phyloP scores from a whole-genome alignment of 176 grass and related monocot genomes.

The Carex littledalei region DNA sequence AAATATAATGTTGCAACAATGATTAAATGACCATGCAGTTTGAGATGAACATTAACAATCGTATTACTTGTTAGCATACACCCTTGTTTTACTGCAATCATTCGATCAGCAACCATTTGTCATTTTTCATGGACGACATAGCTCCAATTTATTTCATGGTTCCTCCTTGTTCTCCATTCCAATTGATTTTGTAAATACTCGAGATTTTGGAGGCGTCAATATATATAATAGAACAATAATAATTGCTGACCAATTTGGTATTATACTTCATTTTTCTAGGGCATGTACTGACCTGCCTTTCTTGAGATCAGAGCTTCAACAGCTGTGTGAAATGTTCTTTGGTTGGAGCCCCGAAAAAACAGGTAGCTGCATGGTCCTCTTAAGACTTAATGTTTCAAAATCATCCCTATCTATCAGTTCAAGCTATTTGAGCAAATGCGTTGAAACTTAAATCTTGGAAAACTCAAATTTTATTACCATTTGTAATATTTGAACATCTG shows the following conservation, averaged over 20 bases:
- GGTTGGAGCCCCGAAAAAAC: slow-evolving; percentile 77
- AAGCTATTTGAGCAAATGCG: background rate
- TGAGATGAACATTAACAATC: slow-evolving; percentile 7
- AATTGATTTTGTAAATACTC: background rate
- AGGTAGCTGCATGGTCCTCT: slow-evolving; percentile 35
- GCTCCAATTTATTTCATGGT: background rate
- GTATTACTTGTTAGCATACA: background rate
- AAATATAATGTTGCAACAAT: background rate
- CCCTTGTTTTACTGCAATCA: slow-evolving; percentile 10
- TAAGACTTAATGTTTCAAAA: background rate
- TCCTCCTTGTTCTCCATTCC: background rate
- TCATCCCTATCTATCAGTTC: background rate
- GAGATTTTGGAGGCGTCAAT: background rate
- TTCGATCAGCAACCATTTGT: background rate
- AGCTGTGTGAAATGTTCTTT: slow-evolving; percentile 65
- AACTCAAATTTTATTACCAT: no score
- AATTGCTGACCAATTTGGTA: background rate
- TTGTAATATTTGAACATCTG: no score
- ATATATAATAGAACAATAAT: background rate
- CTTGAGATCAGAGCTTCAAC: slow-evolving; percentile 54
- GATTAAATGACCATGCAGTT: background rate
- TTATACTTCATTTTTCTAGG: slow-evolving; percentile 40
- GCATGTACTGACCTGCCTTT: slow-evolving; percentile 48
- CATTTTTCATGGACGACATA: background rate
- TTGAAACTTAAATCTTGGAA: no score